Base-by-base conservation (phyloP, 805 yeast genomes). In the Sugiyamaella qingdaonensis region DNA sequence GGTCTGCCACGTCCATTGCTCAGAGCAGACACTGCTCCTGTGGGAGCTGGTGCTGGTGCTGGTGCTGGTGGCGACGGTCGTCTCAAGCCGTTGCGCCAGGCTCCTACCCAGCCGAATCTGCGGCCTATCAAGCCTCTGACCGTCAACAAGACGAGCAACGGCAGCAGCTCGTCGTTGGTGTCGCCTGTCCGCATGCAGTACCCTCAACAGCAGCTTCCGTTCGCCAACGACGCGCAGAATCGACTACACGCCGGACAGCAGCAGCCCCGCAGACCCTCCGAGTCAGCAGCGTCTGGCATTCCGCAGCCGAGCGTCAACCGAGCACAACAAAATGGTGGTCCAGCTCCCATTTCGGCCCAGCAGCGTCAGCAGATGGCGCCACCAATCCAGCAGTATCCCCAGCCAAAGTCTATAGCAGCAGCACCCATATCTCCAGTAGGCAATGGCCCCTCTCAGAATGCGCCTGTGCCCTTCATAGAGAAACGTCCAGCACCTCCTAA, bases 81-180 rank as follows among this genome's bases (percentile, higher is more conserved):
- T 10, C 43, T 39, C 13, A 14, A 39, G 19, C 43, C 47, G 10
- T 10, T 33, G 24, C 34, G 41, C n/a, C 34, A 41, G 27, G 24
- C 52, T 13, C 47, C 46, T 33, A 21, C 39, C 18, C 52, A 42
- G 47, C 52, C 32, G 32, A 44, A 41, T n/a, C 41, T 49, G 34
- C 21, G 48, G 44, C 54, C 54, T 2, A 41, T 52, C 31, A 33
- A 52, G 48, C 54, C 54, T 1, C 47, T 52, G 35, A 24, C 50
- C 19, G 47, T 48, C 13, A 32, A 33, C 41, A 44, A 43, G 50
- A 13, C 24, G 16, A 34, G 43, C 27, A 44, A 27, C 14, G 50
- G n/a, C 13, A 24, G 29, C 7, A 21, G 39, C 18, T 16, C 39
- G 39, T 43, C 47, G 8, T 27, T 32, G 16, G 21, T 44, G 24